phyloP scores from a whole-genome alignment of 805 yeast genomes.

The Ogataea glucozyma region DNA sequence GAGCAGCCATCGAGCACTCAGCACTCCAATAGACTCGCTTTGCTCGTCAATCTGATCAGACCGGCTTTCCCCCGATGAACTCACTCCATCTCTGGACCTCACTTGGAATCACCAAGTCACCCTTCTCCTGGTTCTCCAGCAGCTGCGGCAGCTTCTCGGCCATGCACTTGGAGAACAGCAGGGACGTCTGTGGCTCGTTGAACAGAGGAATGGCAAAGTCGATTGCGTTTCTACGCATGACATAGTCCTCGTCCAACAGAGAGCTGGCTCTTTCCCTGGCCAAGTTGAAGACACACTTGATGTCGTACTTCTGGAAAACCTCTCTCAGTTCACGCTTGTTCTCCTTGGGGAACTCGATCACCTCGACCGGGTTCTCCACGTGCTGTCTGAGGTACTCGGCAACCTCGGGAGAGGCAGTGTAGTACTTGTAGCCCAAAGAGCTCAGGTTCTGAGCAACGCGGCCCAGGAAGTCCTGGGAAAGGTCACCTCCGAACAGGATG shows the following conservation, averaged over 20 bases:
- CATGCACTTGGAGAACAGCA: conserved; percentile 82
- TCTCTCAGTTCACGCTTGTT: conserved; percentile 94
- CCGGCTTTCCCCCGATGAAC: conserved; percentile 91
- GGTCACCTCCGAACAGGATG: conserved; percentile 91
- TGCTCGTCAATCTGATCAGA: conserved; percentile 29
- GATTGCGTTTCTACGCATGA: conserved; percentile 98
- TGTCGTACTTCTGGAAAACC: conserved; percentile 82
- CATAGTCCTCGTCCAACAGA: conserved; percentile 84
- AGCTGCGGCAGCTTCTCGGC: conserved; percentile 63
- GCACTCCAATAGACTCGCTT: no score
- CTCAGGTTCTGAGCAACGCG: conserved; percentile 69
- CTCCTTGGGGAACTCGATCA: conserved; percentile 87
- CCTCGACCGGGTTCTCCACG: conserved; percentile 50
- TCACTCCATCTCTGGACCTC: conserved; percentile 98
- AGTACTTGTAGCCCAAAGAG: conserved; percentile 78
- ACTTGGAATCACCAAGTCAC: conserved; percentile 68
- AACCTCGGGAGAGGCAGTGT: conserved; percentile 72
- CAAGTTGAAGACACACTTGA: conserved; percentile 87
- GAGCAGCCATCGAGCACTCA: no score
- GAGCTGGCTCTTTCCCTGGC: conserved; percentile 88
- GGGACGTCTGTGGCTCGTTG: conserved; percentile 93
- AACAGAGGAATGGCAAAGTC: conserved; percentile 96
- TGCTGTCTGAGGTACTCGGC: conserved; percentile 62
- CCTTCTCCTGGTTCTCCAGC: conserved; percentile 48
- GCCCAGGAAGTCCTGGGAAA: conserved; percentile 67